Conservation (phyloP, 257 asterid species). For the Echium plantagineum region DNA sequence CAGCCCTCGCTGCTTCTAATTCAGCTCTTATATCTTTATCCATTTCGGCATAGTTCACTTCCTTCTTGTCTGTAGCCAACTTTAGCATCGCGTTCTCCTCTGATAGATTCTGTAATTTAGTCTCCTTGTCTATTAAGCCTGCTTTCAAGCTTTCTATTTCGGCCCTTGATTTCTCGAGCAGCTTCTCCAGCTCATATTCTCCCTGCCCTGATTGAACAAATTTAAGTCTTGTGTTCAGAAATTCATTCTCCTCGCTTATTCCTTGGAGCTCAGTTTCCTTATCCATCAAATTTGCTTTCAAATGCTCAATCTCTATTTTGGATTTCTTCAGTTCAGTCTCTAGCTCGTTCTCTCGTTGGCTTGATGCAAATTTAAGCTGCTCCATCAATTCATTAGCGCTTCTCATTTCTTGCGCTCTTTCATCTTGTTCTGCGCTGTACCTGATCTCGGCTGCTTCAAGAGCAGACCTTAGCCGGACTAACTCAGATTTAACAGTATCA, state of each 20-base stretch:
- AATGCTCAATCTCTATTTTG: constrained; percentile 32
- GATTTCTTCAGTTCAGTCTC: constrained; percentile 36
- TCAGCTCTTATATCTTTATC: constrained; percentile 34
- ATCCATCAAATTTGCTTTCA: constrained; percentile 29
- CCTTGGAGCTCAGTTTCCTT: constrained; percentile 25
- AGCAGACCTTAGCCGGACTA: constrained; percentile 32
- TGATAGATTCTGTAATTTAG: constrained; percentile 26
- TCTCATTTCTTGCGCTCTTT: constrained; percentile 51
- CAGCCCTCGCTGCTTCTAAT: constrained; percentile 41
- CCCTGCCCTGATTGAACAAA: constrained; percentile 9
- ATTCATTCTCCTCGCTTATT: constrained; percentile 15
- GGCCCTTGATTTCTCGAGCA: constrained; percentile 28
- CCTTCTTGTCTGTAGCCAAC: constrained; percentile 39
- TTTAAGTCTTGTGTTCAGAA: constrained; percentile 14
- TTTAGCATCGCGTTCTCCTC: constrained; percentile 55
- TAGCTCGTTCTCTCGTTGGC: constrained; percentile 40
- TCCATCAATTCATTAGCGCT: constrained; percentile 57
- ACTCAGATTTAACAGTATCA: constrained; percentile 29
- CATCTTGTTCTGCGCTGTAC: constrained; percentile 48
- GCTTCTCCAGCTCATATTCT: constrained; percentile 19
- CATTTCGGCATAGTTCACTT: constrained; percentile 23
- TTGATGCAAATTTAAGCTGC: constrained; percentile 32
- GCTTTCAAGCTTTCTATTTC: constrained; percentile 31
- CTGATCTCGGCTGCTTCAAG: constrained; percentile 62
- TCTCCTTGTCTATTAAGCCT: constrained; percentile 37